Base-by-base conservation (phyloP, 2,329 filamentous ascomycete species). In the Myrmaecium sp. region DNA sequence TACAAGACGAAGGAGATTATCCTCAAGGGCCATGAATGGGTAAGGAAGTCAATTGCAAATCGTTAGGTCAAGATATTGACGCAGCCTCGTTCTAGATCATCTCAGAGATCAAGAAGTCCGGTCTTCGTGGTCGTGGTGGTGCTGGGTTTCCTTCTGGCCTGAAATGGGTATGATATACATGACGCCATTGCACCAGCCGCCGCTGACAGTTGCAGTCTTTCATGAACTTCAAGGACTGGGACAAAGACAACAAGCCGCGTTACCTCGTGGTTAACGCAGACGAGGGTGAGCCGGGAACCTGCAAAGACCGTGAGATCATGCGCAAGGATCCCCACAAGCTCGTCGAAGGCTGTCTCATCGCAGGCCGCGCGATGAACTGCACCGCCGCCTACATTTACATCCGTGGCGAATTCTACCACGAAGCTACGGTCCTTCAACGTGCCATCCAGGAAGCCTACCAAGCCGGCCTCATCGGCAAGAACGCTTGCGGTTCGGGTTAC, bases 221-320 rank as follows among this genome's bases (percentile, higher is more conserved):
- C 59, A 98, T 98, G 89, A 98, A 98, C 67, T 84, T 86, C 66
- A 94, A 94, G 61, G 89, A 83, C 46, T 98, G 89, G 89, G 86
- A 98, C 47, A 92, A 98, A 62, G 89, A 95, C 54, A 77, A 58
- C 44, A 92, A 92, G 60, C 89, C 89, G 38, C 75, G 89, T 47
- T 98, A 98, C 51, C 66, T 98, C 29, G 86, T 98, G 34, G 82
- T 98, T 62, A 98, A 98, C 49, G 89, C 89, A 40, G 89, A 98
- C 54, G 89, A 98, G 63, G 89, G 89, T 47, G 89, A 98, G 60
- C 89, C 89, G 16, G 89, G 89, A 55, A 98, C 89, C 28, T 98
- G 89, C 74, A 98, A 98, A 64, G 89, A 98, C 57, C 77, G 89
- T 50, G 89, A 98, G 58, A 98, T 98, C 42, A 98, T 98, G 89